A percentile compares a stretch with the other conserved stretches of the same genome.
Conservation (phyloP, 768 basidiomycete species). For the Boletus vinaceobasis region DNA sequence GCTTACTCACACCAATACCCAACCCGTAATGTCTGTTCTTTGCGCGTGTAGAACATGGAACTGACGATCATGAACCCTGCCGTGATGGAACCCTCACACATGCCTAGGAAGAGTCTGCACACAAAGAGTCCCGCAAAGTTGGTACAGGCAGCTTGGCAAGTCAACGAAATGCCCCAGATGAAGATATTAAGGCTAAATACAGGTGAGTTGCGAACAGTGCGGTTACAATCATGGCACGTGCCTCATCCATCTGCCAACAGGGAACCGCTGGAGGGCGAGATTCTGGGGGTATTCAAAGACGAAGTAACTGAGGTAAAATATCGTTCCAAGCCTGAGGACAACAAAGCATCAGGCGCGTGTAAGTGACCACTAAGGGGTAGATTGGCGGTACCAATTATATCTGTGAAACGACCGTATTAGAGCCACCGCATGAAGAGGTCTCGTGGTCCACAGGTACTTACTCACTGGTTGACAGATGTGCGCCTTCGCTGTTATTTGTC, state of each 20-base stretch:
- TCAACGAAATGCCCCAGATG: slow-evolving; percentile 60
- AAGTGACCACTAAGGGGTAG: background rate
- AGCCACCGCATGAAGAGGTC: background rate
- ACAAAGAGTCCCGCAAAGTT: slow-evolving; percentile 64
- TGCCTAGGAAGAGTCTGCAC: slow-evolving; percentile 62
- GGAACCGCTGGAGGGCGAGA: slow-evolving; percentile 65
- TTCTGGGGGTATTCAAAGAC: slow-evolving; percentile 75
- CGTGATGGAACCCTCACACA: slow-evolving; percentile 70
- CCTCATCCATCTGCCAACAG: slow-evolving; percentile 84
- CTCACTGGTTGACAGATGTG: slow-evolving; percentile 65
- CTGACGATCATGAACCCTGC: slow-evolving; percentile 76
- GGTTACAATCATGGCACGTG: slow-evolving; percentile 19
- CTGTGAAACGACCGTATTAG: slow-evolving; percentile 28
- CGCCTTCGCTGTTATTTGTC: slow-evolving; percentile 42
- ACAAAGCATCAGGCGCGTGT: background rate
- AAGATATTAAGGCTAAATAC: slow-evolving; percentile 57
- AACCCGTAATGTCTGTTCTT: slow-evolving; percentile 63
- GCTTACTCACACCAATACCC: slow-evolving; percentile 70
- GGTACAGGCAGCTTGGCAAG: slow-evolving; percentile 65
- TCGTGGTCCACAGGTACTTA: slow-evolving; percentile 28
- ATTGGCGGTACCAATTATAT: slow-evolving; percentile 55
- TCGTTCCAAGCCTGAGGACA: slow-evolving; percentile 60
- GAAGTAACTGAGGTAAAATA: slow-evolving; percentile 71
- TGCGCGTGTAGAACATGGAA: slow-evolving; percentile 75
- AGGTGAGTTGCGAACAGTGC: background rate